Evolutionary conservation across 2,329 filamentous ascomycete genomes (phyloP), one percentile per base, ranked within the genome.

Genomic region (Aaosphaeria arxii): DNA sequence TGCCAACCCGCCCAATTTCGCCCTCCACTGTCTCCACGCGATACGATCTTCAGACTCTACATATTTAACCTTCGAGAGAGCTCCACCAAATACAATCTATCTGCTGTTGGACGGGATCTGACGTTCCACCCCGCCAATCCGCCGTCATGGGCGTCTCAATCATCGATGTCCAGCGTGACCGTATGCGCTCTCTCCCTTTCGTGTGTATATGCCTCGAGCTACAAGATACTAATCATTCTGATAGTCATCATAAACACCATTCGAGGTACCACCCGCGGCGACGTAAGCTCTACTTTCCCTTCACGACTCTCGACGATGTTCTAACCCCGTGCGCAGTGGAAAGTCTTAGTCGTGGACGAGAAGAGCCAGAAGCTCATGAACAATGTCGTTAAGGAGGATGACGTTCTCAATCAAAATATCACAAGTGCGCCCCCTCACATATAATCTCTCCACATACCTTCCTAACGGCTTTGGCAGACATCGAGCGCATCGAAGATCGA

Each of bases 401-500:
- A 96, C 64, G 95, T 99, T 58, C 86, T 99, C 74, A 95, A 95
- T 69, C 85, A 91, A 73, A 96, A 96, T 70, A 89, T 99, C 72
- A 92, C 91, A 58, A 96, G 91, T 96, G 80, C 68, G 86, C 40
- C 40, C 11, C 40, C 30, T 40, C 7, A 43, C 40, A 31, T 30
- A 30, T 24, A 35, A 5, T 31, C 30, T 40, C 30, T 43, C 9
- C 30, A 24, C 33, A 30, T 31, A 39, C 31, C 17, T 11, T 47
- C 51, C 66, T 71, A 60, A 73, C 63, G 6, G n/a, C 53, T 42
- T n/a, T 52, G 7, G 47, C 71, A 95, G 91, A 96, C 73, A 92
- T 99, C 71, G 92, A 97, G 78, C 84, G 84, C 65, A 95, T 99
- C 73, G 91, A 96, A 76, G 84, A 94, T 53, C 85, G 84, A 61